Conservation (phyloP, 106 monocot genomes). For the Acorus gramineus region DNA sequence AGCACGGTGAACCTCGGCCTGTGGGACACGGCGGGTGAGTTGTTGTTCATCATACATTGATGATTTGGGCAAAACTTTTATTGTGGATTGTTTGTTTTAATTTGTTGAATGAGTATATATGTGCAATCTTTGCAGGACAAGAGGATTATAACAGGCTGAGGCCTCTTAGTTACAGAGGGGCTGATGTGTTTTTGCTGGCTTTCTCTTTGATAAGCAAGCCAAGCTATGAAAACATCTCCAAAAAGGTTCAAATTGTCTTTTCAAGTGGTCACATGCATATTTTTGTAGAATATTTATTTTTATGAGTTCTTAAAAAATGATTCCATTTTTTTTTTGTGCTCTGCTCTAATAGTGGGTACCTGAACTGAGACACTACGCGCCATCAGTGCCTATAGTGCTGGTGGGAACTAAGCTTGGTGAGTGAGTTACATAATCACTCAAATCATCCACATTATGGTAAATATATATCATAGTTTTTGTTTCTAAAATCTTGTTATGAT, state of each 20-base stretch:
- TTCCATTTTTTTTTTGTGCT: background rate
- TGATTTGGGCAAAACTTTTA: too few species aligned
- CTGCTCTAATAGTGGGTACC: slow-evolving; percentile 44
- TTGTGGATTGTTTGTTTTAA: too few species aligned
- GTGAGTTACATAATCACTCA: background rate
- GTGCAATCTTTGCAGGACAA: slow-evolving; percentile 32
- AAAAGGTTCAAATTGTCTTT: slow-evolving; percentile 32
- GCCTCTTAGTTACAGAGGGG: slow-evolving; percentile 86
- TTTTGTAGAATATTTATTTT: too few species aligned
- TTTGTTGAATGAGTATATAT: too few species aligned
- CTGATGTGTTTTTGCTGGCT: slow-evolving; percentile 79
- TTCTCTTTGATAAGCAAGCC: slow-evolving; percentile 73
- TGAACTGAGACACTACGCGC: slow-evolving; percentile 72
- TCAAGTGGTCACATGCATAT: too few species aligned
- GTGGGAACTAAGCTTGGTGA: slow-evolving; percentile 77
- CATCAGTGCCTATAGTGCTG: slow-evolving; percentile 58
- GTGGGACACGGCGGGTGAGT: slow-evolving; percentile 77
- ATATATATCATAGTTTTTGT: too few species aligned
- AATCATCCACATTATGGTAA: too few species aligned
- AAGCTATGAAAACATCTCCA: slow-evolving; percentile 72
- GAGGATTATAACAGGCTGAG: slow-evolving; percentile 75
- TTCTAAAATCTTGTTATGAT: too few species aligned
- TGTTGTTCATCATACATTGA: too few species aligned
- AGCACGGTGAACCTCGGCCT: slow-evolving; percentile 78
- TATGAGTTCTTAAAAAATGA: background rate